Evolutionary conservation across 208 protist genomes (phyloP).

Genomic region (Trypanosoma avium): DNA sequence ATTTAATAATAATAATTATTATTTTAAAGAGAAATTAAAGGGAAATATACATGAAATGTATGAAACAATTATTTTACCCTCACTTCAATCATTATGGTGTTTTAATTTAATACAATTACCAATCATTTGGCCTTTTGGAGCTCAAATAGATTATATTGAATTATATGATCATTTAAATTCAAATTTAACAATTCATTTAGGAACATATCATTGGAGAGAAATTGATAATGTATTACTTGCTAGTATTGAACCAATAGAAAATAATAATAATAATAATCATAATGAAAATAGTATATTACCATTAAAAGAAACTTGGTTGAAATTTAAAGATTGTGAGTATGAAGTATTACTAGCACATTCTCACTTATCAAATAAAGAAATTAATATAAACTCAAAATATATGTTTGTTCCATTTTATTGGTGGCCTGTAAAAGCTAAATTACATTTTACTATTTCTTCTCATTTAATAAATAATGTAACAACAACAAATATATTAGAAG

Average conservation of each 20-base stretch:
- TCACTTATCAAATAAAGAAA: neutral
- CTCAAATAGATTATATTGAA: slow-evolving; percentile 13
- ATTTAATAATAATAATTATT: neutral
- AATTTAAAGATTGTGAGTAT: slow-evolving; percentile 1
- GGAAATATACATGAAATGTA: too few species aligned
- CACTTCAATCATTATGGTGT: too few species aligned
- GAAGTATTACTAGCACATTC: neutral
- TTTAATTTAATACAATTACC: slow-evolving; percentile 22
- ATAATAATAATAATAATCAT: neutral
- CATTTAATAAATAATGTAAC: neutral
- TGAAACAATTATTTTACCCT: too few species aligned
- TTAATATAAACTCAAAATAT: neutral
- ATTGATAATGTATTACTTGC: slow-evolving; percentile 2
- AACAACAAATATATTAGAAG: slow-evolving; percentile 1
- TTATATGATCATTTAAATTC: slow-evolving; percentile 15
- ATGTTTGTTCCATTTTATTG: slow-evolving; percentile 22
- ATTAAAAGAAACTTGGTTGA: neutral
- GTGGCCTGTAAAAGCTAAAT: slow-evolving; percentile 10
- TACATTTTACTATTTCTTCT: neutral
- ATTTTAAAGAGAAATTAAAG: too few species aligned
- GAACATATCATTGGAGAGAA: slow-evolving; percentile 13
- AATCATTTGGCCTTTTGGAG: slow-evolving; percentile 19
- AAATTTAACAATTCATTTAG: slow-evolving; percentile 5
- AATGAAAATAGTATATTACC: too few species aligned
- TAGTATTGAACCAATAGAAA: neutral